A percentile compares a stretch with the other conserved stretches of the same genome.
phyloP scores from a whole-genome alignment of 495 filamentous ascomycete species.

The Aspergillus bertholletiae region DNA sequence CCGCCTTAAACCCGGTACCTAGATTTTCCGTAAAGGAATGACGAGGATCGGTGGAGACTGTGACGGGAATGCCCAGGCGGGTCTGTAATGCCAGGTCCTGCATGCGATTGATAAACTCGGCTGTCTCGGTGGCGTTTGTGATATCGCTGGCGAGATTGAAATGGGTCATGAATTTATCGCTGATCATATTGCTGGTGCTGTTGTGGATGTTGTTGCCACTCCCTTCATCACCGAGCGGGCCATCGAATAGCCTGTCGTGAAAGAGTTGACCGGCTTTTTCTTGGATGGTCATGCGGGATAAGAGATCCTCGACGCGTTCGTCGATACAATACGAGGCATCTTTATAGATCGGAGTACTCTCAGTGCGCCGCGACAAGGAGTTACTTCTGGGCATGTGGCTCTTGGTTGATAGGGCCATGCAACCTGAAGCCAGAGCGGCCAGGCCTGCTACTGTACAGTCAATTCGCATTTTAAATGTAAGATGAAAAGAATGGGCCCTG shows the following conservation, averaged over 20 bases:
- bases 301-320: slow-evolving; percentile 2
- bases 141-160: slow-evolving; percentile 4
- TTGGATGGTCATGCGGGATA: slow-evolving; percentile 5
- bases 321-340: neutral
- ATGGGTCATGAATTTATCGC: neutral
- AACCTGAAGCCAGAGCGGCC: too few species aligned
- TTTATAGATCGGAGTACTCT: neutral
- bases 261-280: slow-evolving; percentile 9
- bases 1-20: neutral
- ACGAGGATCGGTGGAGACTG: neutral
- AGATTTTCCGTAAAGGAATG: slow-evolving; percentile 4
- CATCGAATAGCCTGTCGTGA: neutral
- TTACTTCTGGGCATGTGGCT: too few species aligned
- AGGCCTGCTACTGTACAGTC: too few species aligned
- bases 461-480: too few species aligned
- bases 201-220: too few species aligned
- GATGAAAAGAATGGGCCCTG: too few species aligned
- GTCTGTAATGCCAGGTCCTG: slow-evolving; percentile 1
- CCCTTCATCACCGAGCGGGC: neutral
- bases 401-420: too few species aligned
- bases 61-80: slow-evolving; percentile 5
- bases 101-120: slow-evolving; percentile 1
- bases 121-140: neutral
- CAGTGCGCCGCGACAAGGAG: too few species aligned
- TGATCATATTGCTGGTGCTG: neutral